phyloP scores from a whole-genome alignment of 1,284 basidiomycete genomes.

The Ustilago bromivora region DNA sequence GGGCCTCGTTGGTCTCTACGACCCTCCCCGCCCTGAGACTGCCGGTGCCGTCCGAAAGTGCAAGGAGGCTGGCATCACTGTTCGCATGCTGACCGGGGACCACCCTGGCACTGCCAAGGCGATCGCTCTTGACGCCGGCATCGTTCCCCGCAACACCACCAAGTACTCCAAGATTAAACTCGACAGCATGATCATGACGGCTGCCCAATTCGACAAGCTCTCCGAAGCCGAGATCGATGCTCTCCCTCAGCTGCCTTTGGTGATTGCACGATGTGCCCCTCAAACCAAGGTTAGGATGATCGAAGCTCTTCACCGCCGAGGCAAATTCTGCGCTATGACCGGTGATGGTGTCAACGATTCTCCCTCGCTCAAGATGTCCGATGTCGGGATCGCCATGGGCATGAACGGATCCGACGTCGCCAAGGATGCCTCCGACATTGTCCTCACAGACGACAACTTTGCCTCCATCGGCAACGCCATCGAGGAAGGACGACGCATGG shows the following conservation, averaged over 20 bases:
- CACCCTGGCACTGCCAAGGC: conserved; percentile 71
- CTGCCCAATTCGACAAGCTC: conserved; percentile 76
- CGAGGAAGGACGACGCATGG: conserved; percentile 75
- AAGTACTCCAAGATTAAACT: conserved; percentile 48
- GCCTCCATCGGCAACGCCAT: conserved; percentile 78
- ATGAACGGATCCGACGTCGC: conserved; percentile 64
- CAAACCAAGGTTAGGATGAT: conserved; percentile 74
- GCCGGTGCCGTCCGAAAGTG: conserved; percentile 76
- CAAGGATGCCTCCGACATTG: conserved; percentile 75
- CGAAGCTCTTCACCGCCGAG: conserved; percentile 74
- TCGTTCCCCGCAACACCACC: conserved; percentile 71
- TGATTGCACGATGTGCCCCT: conserved; percentile 75
- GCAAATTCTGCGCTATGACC: conserved; percentile 67
- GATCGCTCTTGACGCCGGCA: conserved; percentile 72
- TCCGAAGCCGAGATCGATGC: conserved; percentile 76
- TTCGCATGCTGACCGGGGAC: conserved; percentile 76
- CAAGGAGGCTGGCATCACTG: conserved; percentile 77
- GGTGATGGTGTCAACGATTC: conserved; percentile 70
- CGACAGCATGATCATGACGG: conserved; percentile 72
- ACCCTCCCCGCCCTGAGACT: conserved; percentile 79
- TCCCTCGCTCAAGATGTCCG: conserved; percentile 67
- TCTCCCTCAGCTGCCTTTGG: conserved; percentile 74
- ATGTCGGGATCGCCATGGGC: conserved; percentile 69
- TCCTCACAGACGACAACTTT: conserved; percentile 80
- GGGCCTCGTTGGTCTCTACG: conserved; percentile 77